Conservation (phyloP, 495 filamentous ascomycete species). For the Bacidia gigantensis region DNA sequence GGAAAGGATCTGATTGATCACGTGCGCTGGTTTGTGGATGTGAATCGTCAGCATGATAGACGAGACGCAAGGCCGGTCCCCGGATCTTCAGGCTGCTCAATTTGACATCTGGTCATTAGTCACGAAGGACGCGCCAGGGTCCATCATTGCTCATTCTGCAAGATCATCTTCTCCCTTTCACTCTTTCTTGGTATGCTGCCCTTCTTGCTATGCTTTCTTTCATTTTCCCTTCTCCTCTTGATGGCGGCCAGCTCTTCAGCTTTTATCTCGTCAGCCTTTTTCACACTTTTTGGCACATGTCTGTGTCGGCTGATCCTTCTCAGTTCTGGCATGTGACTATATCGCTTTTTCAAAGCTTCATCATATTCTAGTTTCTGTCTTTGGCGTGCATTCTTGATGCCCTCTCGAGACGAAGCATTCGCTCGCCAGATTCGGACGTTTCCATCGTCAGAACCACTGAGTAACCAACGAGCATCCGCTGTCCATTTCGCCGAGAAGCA, state of each 20-base stretch:
- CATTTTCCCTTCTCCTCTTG: conserved; percentile 85
- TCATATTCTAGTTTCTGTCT: conserved; percentile 87
- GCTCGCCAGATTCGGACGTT: conserved; percentile 88
- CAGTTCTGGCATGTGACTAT: conserved; percentile 93
- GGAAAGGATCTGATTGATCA: background rate
- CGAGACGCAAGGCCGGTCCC: too few species aligned
- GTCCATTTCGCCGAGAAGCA: conserved; percentile 81
- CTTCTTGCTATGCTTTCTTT: conserved; percentile 80
- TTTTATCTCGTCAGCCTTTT: conserved; percentile 98
- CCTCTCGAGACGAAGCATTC: conserved; percentile 71
- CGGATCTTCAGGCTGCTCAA: background rate
- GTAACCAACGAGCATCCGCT: conserved; percentile 74
- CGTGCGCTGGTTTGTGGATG: background rate
- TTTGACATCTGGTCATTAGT: background rate
- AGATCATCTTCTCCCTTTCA: conserved; percentile 88
- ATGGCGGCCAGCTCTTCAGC: conserved; percentile 71
- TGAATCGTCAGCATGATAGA: background rate
- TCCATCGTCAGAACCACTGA: conserved; percentile 83
- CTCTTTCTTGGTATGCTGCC: conserved; percentile 51
- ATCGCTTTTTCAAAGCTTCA: conserved; percentile 67
- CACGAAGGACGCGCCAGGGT: background rate
- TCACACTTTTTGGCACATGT: conserved; percentile 84
- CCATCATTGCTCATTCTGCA: conserved; percentile 44
- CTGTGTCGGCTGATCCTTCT: conserved; percentile 77
- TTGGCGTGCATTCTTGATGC: conserved; percentile 71